Conservation (phyloP, 2,329 filamentous ascomycete species). For the Fusarium hainanense region DNA sequence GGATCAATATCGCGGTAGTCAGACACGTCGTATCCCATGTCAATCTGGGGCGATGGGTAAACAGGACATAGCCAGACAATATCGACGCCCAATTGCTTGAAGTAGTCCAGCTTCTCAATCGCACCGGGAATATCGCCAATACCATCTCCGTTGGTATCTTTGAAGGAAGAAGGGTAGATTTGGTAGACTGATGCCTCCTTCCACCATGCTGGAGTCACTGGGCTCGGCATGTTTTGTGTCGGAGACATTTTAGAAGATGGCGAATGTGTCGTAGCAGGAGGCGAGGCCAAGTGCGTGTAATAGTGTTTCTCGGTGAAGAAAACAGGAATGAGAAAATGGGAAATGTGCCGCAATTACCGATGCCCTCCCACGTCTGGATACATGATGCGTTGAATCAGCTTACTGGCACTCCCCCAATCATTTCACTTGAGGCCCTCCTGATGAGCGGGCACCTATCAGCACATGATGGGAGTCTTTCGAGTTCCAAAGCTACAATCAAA, state of each 20-base stretch:
- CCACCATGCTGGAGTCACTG: slow-evolving; percentile 58
- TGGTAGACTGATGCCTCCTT: slow-evolving; percentile 59
- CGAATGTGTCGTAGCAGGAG: background rate
- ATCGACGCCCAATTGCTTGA: slow-evolving; percentile 70
- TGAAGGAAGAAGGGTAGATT: slow-evolving; percentile 68
- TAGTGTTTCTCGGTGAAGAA: background rate
- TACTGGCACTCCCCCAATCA: background rate
- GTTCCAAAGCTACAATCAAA: background rate
- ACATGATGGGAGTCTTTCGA: background rate
- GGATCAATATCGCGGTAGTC: slow-evolving; percentile 74
- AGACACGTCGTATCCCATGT: slow-evolving; percentile 78
- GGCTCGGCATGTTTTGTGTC: background rate
- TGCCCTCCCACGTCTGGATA: background rate
- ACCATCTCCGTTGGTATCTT: slow-evolving; percentile 68
- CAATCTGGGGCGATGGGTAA: slow-evolving; percentile 70
- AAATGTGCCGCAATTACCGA: background rate
- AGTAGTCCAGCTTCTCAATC: slow-evolving; percentile 69
- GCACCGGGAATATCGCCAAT: slow-evolving; percentile 72
- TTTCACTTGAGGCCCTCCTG: background rate
- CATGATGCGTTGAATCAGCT: slow-evolving; percentile 2
- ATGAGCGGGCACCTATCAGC: background rate
- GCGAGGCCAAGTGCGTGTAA: fast-evolving
- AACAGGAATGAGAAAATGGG: too few relatives aligned
- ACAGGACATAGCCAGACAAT: slow-evolving; percentile 76
- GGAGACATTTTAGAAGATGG: slow-evolving; percentile 2